Conservation (phyloP, 805 yeast genomes). For the Pichia membranifaciens region DNA sequence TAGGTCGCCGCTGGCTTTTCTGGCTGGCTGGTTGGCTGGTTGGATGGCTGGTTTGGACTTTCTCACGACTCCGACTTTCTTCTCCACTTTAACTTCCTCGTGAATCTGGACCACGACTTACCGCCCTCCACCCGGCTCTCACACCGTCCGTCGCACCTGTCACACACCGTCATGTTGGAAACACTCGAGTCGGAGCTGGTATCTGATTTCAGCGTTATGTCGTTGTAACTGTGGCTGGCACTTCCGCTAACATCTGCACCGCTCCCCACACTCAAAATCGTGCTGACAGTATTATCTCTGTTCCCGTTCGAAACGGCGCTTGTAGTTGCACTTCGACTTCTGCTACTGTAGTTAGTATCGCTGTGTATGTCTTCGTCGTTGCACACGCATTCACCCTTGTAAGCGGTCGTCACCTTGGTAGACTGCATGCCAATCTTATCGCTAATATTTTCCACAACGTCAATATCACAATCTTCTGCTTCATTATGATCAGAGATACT, state of each 20-base stretch:
- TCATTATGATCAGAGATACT: too few species aligned
- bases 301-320: not conserved
- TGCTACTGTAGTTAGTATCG: not conserved
- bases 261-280: conserved; percentile 1
- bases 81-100: conserved; percentile 28
- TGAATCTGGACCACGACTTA: conserved; percentile 22
- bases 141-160: not conserved
- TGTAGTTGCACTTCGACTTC: not conserved
- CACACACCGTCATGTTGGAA: conserved; percentile 3
- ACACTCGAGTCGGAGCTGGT: not conserved
- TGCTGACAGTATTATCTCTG: too few species aligned
- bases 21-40: too few species aligned
- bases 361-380: too few species aligned
- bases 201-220: not conserved
- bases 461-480: too few species aligned
- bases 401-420: too few species aligned
- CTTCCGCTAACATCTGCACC: not conserved
- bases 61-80: conserved; percentile 19
- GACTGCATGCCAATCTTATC: too few species aligned
- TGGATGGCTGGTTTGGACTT: too few species aligned
- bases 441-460: too few species aligned
- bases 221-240: not conserved
- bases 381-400: too few species aligned
- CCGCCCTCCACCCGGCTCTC: not conserved
- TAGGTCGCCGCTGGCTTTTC: too few species aligned